Base-by-base conservation (phyloP, 768 basidiomycete genomes). In the Leccinum pellstonianum region DNA sequence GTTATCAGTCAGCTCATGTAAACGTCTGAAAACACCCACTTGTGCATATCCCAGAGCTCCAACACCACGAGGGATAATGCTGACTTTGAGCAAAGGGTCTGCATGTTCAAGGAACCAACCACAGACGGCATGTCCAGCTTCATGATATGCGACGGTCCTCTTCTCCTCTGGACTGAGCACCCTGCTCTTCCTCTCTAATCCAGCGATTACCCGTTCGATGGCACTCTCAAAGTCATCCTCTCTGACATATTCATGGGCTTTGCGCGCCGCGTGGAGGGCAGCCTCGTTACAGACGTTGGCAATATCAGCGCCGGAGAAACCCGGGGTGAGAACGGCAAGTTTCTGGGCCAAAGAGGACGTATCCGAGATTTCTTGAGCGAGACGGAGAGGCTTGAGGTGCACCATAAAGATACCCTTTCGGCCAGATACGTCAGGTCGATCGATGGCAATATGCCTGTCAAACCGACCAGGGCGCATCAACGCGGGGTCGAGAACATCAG, bases 271-370 rank as follows among this genome's bases (percentile, higher is more conserved):
- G 60, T 95, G 91, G 37, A 99, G 79, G 1, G 97, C 97, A 29
- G 94, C 94, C 74, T 99, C 97, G 73, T 99, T 99, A 73, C 94
- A 97, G 19, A 98, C 96, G 68, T 99, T 99, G 61, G 97, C 97
- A 65, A 99, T 96, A 71, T 99, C 97, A 3, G 97, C 97, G 64
- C 97, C 97, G 14, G 95, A 97, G 77, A 99, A 98, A 1, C 97
- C 97, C 19, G 97, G 96, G 0, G 97, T 98, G 46, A 98, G 86
- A 19, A 98, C 91, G 3, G 92, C 94, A 55, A 99, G 86, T 75
- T 98, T 98, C 69, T 95, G 91, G 2, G 95, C 88, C 60, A 98
- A 82, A 17, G 76, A 71, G 54, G 81, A 73, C 57, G 81, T 65
- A 64, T 83, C 80, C 56, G 68, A 74, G 47, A 90, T 78, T 1